Evolutionary conservation across 768 basidiomycete genomes (phyloP).

Genomic region (Rhodotorula sphaerocarpa): DNA sequence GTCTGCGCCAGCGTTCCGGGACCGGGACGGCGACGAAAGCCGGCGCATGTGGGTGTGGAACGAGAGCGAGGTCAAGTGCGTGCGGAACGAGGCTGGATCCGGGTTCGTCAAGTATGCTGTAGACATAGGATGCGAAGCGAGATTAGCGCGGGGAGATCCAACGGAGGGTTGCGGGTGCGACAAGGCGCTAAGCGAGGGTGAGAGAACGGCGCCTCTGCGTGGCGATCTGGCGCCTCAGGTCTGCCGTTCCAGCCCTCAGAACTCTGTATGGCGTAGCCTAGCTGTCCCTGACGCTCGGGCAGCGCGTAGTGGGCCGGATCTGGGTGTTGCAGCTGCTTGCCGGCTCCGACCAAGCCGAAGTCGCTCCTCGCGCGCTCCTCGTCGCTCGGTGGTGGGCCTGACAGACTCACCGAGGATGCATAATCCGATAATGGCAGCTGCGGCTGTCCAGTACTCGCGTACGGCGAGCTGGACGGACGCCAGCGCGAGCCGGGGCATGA

Average conservation of each 20-base stretch:
- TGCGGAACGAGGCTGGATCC: slow-evolving; percentile 81
- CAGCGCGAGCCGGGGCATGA: not conserved
- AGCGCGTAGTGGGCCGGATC: not conserved
- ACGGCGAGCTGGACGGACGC: not conserved
- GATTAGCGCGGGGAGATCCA: slow-evolving; percentile 1
- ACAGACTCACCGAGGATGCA: slow-evolving; percentile 24
- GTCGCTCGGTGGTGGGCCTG: too few species aligned
- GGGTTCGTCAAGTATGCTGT: slow-evolving; percentile 93
- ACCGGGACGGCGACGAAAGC: slow-evolving; percentile 16
- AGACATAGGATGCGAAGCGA: not conserved
- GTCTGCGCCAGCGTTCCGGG: not conserved
- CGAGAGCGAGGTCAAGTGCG: slow-evolving; percentile 93
- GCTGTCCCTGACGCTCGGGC: not conserved
- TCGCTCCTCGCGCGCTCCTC: not conserved
- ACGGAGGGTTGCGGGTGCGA: not conserved
- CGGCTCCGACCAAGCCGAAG: not conserved
- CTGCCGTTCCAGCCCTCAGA: not conserved
- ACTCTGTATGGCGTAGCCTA: too few species aligned
- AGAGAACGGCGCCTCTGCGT: too few species aligned
- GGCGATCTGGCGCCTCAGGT: too few species aligned
- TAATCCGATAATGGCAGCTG: slow-evolving; percentile 7
- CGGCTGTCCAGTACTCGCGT: slow-evolving; percentile 31
- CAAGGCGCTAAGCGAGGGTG: not conserved
- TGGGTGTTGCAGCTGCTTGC: not conserved
- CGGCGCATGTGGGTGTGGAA: slow-evolving; percentile 53